These are phyloP conservation scores for Cercospora beticola DNA, from an alignment of 2,329 filamentous ascomycete species.

Conservation along the genomic window DNA sequence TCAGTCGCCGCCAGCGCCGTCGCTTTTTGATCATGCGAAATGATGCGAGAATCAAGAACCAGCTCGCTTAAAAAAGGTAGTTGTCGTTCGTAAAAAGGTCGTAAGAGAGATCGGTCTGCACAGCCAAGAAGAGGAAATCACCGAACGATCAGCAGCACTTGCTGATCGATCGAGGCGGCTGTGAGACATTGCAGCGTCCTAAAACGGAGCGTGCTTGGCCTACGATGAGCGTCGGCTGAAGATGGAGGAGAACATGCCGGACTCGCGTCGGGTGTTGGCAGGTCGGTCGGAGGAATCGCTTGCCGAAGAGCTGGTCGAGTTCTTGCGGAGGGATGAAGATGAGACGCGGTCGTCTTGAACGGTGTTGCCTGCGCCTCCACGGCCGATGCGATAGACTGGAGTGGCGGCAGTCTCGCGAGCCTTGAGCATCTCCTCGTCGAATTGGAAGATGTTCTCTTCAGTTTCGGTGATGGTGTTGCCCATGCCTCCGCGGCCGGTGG, in stretches of 20 bases:
- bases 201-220: constrained; percentile 4
- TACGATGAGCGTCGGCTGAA: constrained; percentile 28
- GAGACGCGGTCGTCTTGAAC: constrained; percentile 37
- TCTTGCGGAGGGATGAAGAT: constrained; percentile 12
- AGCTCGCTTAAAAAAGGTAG: constrained; percentile 20
- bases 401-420: constrained; percentile 48
- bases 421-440: constrained; percentile 65
- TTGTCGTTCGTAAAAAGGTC: constrained; percentile 14
- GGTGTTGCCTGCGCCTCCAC: constrained; percentile 60
- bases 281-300: constrained; percentile 31
- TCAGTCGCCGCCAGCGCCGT: constrained; percentile 23
- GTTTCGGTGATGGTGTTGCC: constrained; percentile 57
- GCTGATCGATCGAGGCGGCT: constrained; percentile 3
- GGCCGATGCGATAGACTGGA: constrained; percentile 63
- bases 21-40: constrained; percentile 23
- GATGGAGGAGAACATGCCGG: constrained; percentile 23
- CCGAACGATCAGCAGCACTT: neutral
- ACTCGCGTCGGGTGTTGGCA: constrained; percentile 23
- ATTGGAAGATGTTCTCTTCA: constrained; percentile 63
- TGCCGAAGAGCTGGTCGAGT: constrained; percentile 21
- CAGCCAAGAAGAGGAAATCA: neutral
- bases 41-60: constrained; percentile 27
- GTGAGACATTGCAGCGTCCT: neutral
- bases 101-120: neutral
- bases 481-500: constrained; percentile 58